Evolutionary conservation across 1,284 basidiomycete species (phyloP), one percentile per base, ranked within the genome.

Genomic region (Puccinia novopanici): DNA sequence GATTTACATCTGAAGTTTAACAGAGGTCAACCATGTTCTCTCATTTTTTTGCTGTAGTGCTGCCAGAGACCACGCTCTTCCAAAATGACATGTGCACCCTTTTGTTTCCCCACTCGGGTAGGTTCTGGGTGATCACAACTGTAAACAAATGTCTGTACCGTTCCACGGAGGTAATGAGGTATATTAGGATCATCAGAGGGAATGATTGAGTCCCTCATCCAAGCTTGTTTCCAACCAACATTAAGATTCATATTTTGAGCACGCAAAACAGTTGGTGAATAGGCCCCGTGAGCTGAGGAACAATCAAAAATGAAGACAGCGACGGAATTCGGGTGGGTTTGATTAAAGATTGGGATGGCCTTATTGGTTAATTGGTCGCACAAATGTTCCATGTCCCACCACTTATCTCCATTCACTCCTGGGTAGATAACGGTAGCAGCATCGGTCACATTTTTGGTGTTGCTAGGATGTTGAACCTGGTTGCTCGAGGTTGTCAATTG

Each of bases 391-490:
- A 71, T 71, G 42, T 45, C 68, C 68, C 45, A 50, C 68, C 68
- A 71, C n/a, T 54, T 48, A 45, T 70, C 67, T 4, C 67, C 67
- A 45, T 24, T 54, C 8, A 45, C 8, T 3, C 68, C 50, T 50
- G 68, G 68, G 42, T 71, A 71, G 12, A 71, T 71, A 6, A 71
- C 24, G 9, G 68, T 71, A 24, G 68, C 68, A n/a, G 68, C 68
- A 71, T 71, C 68, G 3, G 30, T 12, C 24, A n/a, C 9, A 5
- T 3, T 40, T 65, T 37, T 30, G 22, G 3, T 37, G 17, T 34
- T 65, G 30, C 24, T 65, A 19, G 61, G 40, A 8, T 37, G 19
- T 19, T 65, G 17, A 15, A 40, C 19, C 15, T 37, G 17, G 6
- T 65, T 15, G 12, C 27, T 40, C 2, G 61, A 40, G 34, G 40